Evolutionary conservation across 108 stramenopile species (phyloP).

Genomic region (Skeletonema marinoi): DNA sequence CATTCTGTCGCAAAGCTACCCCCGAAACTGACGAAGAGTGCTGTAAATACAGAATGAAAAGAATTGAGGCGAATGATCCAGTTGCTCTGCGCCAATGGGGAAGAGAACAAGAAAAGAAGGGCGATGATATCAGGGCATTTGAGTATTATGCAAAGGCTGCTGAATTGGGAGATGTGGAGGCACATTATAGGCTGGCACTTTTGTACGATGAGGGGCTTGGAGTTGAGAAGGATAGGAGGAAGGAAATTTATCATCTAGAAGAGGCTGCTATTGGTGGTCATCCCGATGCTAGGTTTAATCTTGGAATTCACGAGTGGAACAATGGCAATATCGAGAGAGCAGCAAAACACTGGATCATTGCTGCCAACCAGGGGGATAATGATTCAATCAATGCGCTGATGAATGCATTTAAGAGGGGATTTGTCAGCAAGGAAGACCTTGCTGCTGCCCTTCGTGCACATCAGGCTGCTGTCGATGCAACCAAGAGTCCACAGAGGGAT

Average conservation of each 20-base stretch:
- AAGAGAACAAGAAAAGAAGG: too few species aligned
- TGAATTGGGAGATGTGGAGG: neutral
- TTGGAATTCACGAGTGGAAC: neutral
- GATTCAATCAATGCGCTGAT: neutral
- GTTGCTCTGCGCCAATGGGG: too few species aligned
- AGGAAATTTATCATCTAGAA: neutral
- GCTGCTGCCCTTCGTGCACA: neutral
- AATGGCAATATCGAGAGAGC: too few species aligned
- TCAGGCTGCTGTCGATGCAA: too few species aligned
- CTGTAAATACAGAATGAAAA: too few species aligned
- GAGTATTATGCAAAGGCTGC: too few species aligned
- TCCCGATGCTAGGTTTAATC: neutral
- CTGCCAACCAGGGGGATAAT: too few species aligned
- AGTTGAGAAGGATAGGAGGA: neutral
- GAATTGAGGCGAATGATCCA: too few species aligned
- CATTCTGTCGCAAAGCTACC: too few species aligned
- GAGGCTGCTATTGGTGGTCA: neutral
- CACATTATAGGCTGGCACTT: neutral
- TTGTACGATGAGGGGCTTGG: neutral
- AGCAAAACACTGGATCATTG: too few species aligned
- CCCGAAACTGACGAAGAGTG: too few species aligned
- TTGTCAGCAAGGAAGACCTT: neutral
- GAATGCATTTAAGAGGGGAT: neutral
- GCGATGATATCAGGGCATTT: neutral
- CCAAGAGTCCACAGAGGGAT: neutral